Evolutionary conservation across 164 flowering plant species (phyloP).

Genomic region (Protea cynaroides): DNA sequence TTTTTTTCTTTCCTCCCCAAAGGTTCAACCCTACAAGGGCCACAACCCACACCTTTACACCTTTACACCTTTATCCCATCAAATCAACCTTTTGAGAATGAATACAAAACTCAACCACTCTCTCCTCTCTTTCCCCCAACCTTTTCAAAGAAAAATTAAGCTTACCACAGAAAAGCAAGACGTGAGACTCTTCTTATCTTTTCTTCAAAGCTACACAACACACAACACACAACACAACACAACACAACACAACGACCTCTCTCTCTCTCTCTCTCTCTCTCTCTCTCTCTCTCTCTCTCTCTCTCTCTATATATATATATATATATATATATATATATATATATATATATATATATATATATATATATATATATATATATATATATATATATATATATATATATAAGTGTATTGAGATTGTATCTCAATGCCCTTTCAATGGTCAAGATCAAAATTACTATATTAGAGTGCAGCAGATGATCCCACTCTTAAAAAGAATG

Average conservation of each 20-base stretch:
- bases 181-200: neutral
- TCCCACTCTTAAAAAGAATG: too few relatives aligned
- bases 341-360: too few relatives aligned
- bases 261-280: too few relatives aligned
- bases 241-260: neutral
- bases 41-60: conserved; percentile 2
- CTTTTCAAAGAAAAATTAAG: neutral
- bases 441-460: too few relatives aligned
- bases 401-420: too few relatives aligned
- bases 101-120: conserved; percentile 33
- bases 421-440: too few relatives aligned
- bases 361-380: too few relatives aligned
- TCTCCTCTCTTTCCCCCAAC: neutral
- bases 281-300: too few relatives aligned
- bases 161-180: neutral
- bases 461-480: too few relatives aligned
- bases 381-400: too few relatives aligned
- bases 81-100: conserved; percentile 34
- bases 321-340: too few relatives aligned
- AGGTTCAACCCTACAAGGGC: neutral
- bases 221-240: neutral
- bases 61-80: conserved; percentile 30
- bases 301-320: too few relatives aligned
- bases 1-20: neutral
- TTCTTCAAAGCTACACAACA: neutral